A percentile compares a stretch with the other conserved stretches of the same genome.
Evolutionary conservation across 202 grass and related monocot species (phyloP).

Genomic region (Digitaria exilis): DNA sequence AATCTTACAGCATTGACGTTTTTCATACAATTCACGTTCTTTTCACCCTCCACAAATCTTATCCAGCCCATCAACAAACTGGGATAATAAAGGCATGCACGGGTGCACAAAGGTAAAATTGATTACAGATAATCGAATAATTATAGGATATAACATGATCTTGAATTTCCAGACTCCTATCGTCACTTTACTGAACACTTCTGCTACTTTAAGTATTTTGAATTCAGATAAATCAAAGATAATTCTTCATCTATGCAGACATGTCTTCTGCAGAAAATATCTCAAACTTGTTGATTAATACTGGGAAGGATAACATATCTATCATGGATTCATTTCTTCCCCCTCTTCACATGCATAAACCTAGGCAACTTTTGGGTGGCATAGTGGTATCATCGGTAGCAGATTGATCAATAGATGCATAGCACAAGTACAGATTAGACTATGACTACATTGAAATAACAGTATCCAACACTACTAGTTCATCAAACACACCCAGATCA

Average conservation of each 20-base stretch:
- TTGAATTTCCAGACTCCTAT: not conserved
- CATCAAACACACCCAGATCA: not conserved
- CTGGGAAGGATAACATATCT: not conserved
- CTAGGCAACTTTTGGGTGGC: not conserved
- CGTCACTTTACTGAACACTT: not conserved
- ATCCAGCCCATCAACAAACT: constrained; percentile 97
- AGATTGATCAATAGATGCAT: constrained; percentile 10
- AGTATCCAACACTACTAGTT: not conserved
- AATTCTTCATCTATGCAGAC: not conserved
- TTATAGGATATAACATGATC: not conserved
- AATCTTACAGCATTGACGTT: constrained; percentile 73
- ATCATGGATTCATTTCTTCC: not conserved
- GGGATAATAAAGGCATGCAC: constrained; percentile 38
- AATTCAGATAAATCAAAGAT: constrained; percentile 5
- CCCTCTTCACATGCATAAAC: not conserved
- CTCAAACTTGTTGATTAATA: not conserved
- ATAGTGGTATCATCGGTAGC: not conserved
- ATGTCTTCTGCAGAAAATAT: not conserved
- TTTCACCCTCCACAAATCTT: constrained; percentile 83
- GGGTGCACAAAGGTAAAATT: not conserved
- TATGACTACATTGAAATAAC: not conserved
- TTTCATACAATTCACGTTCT: constrained; percentile 65
- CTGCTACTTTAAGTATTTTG: not conserved
- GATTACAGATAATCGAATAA: constrained; percentile 11
- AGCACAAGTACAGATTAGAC: not conserved